These are phyloP conservation scores for Massarina eburnea DNA, from an alignment of 2,329 filamentous ascomycete genomes.

Conservation along the genomic window DNA sequence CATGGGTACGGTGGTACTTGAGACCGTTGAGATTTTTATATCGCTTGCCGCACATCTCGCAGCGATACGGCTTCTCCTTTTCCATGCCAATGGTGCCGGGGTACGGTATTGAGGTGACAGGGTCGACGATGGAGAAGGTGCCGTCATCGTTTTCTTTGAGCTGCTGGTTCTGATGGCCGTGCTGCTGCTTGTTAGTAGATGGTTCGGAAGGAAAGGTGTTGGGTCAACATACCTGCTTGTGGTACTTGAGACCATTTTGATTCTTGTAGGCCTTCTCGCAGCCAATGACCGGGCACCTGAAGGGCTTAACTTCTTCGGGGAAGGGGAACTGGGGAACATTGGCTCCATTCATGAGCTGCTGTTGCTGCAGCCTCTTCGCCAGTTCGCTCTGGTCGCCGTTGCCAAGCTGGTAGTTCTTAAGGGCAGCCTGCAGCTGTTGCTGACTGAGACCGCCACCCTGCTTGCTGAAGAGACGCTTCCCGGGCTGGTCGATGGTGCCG, in stretches of 20 bases:
- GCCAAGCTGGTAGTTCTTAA: slow-evolving; percentile 74
- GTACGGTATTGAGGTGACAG: slow-evolving; percentile 89
- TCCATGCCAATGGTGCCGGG: slow-evolving; percentile 99
- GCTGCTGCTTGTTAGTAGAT: slow-evolving; percentile 48
- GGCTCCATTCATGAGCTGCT: slow-evolving; percentile 60
- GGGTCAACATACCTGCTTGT: slow-evolving; percentile 61
- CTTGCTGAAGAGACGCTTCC: slow-evolving; percentile 84
- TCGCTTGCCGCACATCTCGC: slow-evolving; percentile 93
- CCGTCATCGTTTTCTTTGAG: slow-evolving; percentile 95
- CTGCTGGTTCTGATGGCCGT: slow-evolving; percentile 95
- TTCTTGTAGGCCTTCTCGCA: slow-evolving; percentile 99
- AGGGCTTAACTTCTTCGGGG: slow-evolving; percentile 92
- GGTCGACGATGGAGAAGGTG: slow-evolving; percentile 97
- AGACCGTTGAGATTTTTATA: slow-evolving; percentile 99
- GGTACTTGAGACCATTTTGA: slow-evolving; percentile 95
- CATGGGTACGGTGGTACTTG: slow-evolving; percentile 80
- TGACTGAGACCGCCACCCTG: slow-evolving; percentile 72
- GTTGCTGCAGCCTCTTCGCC: slow-evolving; percentile 64
- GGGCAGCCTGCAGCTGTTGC: slow-evolving; percentile 71
- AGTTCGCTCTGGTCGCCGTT: slow-evolving; percentile 67
- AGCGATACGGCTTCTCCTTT: slow-evolving; percentile 98
- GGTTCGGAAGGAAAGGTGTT: slow-evolving; percentile 9
- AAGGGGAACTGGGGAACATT: slow-evolving; percentile 44
- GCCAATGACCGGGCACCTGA: slow-evolving; percentile 95
- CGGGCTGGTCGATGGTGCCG: slow-evolving; percentile 83